Evolutionary conservation across 768 basidiomycete species (phyloP), one percentile per base, ranked within the genome.

Genomic region (Russula brevipes): DNA sequence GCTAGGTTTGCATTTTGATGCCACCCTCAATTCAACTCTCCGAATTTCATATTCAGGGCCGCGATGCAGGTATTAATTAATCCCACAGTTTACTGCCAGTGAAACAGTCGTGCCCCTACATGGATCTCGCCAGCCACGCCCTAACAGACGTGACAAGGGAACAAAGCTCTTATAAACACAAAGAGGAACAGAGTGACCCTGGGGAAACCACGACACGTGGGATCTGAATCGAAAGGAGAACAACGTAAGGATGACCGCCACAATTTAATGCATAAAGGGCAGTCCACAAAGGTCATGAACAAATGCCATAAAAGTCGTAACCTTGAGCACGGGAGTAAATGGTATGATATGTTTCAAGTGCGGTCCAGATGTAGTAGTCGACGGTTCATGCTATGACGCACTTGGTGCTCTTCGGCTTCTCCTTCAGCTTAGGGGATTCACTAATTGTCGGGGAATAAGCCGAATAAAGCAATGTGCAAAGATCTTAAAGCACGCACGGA

Each of bases 341-440:
- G 82, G 77, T 78, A 77, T 80, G 76, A 81, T 79, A 81, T 80
- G 64, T 61, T 76, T 72, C 75, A 68, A 69, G 72, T 63, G 71
- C 69, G 57, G 54, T 55, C 65, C 63, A 66, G 64, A 66, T 59
- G 49, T 41, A 57, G 57, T 30, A 35, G 42, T 46, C 41, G 24
- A 24, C 24, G 19, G 63, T 45, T 63, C 64, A 59, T 61, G 86
- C 89, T 75, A 92, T 81, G 71, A 92, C 81, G 81, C 90, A 93
- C 69, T 74, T 76, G 69, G 71, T 74, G 52, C 72, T 72, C 71
- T 76, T 78, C 65, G 77, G 73, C 73, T 80, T 85, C 82, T 81
- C 83, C 67, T 76, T 74, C 70, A 77, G 83, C 60, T 82, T 82
- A 64, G 85, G 85, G 90, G 90, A 74, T 92, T 88, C 75, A 93